A percentile compares a stretch with the other conserved stretches of the same genome.
These are phyloP conservation scores for Blastobotrys parvus DNA, from an alignment of 805 yeast species.

Conservation along the genomic window DNA sequence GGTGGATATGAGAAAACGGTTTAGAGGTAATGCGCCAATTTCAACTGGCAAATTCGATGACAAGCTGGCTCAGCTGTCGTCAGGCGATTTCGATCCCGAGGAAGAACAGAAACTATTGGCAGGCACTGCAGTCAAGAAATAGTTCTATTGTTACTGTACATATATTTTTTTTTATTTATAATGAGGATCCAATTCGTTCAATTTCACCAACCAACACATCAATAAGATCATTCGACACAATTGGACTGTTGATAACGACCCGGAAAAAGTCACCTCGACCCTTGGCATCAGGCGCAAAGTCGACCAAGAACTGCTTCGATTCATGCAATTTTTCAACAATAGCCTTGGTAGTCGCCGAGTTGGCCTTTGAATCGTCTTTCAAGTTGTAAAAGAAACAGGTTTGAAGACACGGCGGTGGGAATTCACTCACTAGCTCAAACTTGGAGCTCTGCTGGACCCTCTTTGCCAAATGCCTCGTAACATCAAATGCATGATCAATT, in stretches of 20 bases:
- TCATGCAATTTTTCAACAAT: conserved; percentile 55
- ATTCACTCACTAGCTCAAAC: conserved; percentile 47
- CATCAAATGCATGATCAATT: conserved; percentile 62
- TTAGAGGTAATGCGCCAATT: conserved; percentile 87
- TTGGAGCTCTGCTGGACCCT: conserved; percentile 33
- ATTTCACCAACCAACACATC: conserved; percentile 39
- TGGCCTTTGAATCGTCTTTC: conserved; percentile 27
- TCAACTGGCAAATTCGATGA: conserved; percentile 92
- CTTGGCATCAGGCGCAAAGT: conserved; percentile 57
- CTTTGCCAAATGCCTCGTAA: conserved; percentile 53
- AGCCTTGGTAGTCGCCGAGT: conserved; percentile 49
- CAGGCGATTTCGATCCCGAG: conserved; percentile 73
- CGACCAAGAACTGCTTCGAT: conserved; percentile 62
- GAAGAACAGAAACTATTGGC: conserved; percentile 71
- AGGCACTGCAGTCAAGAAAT: conserved; percentile 4
- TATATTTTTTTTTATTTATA: neutral
- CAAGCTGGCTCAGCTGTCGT: conserved; percentile 66
- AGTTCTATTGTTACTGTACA: neutral
- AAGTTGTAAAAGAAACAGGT: conserved; percentile 74
- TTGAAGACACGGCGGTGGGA: conserved; percentile 70
- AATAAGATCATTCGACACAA: conserved; percentile 35
- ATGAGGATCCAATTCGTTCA: conserved; percentile 27
- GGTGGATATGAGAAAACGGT: conserved; percentile 84
- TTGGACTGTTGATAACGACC: conserved; percentile 74
- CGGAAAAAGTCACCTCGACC: conserved; percentile 73